A percentile compares a stretch with the other conserved stretches of the same genome.
Evolutionary conservation across 139 green algal genomes (phyloP).

Genomic region (Coelastrella sp.): DNA sequence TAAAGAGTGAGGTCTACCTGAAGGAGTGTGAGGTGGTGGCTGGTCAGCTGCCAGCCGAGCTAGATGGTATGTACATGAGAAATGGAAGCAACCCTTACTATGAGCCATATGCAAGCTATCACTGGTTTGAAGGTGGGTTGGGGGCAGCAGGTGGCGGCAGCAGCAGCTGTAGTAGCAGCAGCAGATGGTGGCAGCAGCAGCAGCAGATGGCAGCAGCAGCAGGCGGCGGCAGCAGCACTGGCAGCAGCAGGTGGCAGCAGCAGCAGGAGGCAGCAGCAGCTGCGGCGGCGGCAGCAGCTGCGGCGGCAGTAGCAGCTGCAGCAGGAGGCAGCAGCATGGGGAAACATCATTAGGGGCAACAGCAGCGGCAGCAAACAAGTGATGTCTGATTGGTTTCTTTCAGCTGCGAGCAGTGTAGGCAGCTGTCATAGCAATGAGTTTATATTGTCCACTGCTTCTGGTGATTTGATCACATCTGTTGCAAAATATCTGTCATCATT

Average conservation of each 20-base stretch:
- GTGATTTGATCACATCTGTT: too few relatives aligned
- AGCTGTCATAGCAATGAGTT: too few relatives aligned
- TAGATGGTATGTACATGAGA: conserved; percentile 55
- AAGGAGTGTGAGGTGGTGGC: conserved; percentile 15
- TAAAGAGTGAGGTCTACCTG: conserved; percentile 5
- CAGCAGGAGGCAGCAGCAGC: conserved; percentile 32
- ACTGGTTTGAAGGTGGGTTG: conserved; percentile 40
- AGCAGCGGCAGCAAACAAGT: conserved; percentile 12
- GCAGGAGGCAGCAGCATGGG: not conserved
- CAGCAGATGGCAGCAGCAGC: conserved; percentile 27
- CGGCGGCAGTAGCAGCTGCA: not conserved
- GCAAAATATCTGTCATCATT: too few relatives aligned
- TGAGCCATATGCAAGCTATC: conserved; percentile 50
- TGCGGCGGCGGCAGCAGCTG: not conserved
- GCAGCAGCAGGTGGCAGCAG: conserved; percentile 22
- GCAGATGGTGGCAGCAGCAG: conserved; percentile 16
- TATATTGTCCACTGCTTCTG: not conserved
- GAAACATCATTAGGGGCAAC: not conserved
- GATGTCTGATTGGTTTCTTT: not conserved
- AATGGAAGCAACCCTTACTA: conserved; percentile 55
- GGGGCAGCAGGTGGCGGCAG: not conserved
- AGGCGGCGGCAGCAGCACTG: conserved; percentile 23
- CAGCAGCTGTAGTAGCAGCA: not conserved
- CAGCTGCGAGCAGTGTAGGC: too few relatives aligned
- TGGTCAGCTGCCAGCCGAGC: conserved; percentile 23